Evolutionary conservation across 768 basidiomycete genomes (phyloP).

Genomic region (Tephrocybe sp.): DNA sequence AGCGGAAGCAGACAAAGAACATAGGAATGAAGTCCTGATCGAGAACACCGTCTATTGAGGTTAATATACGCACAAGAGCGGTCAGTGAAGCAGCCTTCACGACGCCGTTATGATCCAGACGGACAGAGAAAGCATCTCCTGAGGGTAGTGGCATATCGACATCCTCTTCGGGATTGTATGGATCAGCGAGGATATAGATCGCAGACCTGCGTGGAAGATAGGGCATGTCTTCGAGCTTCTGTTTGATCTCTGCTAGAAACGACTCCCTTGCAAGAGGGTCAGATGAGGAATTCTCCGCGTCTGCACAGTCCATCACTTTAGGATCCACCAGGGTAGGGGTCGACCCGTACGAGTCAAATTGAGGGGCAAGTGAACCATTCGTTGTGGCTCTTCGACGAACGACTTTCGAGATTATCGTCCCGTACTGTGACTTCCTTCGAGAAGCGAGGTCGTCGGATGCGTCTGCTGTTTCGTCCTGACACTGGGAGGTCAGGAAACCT

Average conservation of each 20-base stretch:
- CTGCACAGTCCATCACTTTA: not conserved
- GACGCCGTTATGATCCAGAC: conserved; percentile 24
- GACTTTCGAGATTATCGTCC: conserved; percentile 17
- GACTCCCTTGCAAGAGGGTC: conserved; percentile 4
- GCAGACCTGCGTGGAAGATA: conserved; percentile 27
- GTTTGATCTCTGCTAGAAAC: not conserved
- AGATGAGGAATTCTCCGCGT: conserved; percentile 1
- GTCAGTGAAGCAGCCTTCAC: conserved; percentile 35
- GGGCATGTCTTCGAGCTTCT: conserved; percentile 8
- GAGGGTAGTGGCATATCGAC: conserved; percentile 27
- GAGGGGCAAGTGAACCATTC: conserved; percentile 9
- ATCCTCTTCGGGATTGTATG: conserved; percentile 21
- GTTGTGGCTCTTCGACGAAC: conserved; percentile 15
- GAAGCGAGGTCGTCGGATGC: not conserved
- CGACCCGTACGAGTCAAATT: conserved; percentile 1
- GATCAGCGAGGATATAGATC: conserved; percentile 26
- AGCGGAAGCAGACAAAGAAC: conserved; percentile 74
- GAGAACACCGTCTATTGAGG: conserved; percentile 35
- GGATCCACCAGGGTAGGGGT: conserved; percentile 6
- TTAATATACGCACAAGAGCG: conserved; percentile 46
- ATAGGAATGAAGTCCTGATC: conserved; percentile 47
- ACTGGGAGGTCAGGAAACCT: too few relatives aligned
- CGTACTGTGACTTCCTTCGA: conserved; percentile 2
- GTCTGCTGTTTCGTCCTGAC: too few relatives aligned
- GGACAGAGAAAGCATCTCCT: conserved; percentile 21